These are phyloP conservation scores for Chaetothyriales sp. DNA, from an alignment of 2,329 filamentous ascomycete genomes.

Conservation along the genomic window DNA sequence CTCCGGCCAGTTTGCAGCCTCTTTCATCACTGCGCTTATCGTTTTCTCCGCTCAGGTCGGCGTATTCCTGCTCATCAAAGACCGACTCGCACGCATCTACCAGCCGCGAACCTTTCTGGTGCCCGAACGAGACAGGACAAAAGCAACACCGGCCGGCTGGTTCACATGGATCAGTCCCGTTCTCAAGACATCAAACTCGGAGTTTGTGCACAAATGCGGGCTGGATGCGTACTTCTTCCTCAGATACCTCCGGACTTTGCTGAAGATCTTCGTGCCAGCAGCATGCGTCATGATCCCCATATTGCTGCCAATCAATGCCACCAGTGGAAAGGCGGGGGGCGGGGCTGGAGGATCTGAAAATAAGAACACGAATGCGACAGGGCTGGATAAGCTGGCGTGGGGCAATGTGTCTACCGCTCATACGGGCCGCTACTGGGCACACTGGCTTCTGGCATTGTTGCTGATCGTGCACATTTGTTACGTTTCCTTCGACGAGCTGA, in stretches of 20 bases:
- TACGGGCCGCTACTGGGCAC: slow-evolving; percentile 64
- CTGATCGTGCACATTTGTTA: slow-evolving; percentile 75
- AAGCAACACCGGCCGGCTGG: slow-evolving; percentile 51
- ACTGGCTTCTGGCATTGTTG: slow-evolving; percentile 63
- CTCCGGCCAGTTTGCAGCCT: slow-evolving; percentile 45
- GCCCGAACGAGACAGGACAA: slow-evolving; percentile 67
- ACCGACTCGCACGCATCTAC: slow-evolving; percentile 70
- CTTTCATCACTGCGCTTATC: slow-evolving; percentile 47
- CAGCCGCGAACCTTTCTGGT: slow-evolving; percentile 78
- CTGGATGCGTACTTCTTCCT: slow-evolving; percentile 97
- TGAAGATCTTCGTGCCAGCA: slow-evolving; percentile 84
- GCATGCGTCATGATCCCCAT: slow-evolving; percentile 67
- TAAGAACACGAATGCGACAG: slow-evolving; percentile 40
- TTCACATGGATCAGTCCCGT: slow-evolving; percentile 41
- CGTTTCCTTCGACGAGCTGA: slow-evolving; percentile 73
- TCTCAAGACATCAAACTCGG: slow-evolving; percentile 59
- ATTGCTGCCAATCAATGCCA: slow-evolving; percentile 69
- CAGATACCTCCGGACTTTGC: slow-evolving; percentile 69
- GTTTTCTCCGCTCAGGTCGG: slow-evolving; percentile 51
- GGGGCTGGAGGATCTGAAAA: slow-evolving; percentile 22
- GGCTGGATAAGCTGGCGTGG: slow-evolving; percentile 74
- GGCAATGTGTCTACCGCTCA: slow-evolving; percentile 62
- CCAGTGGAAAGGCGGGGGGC: slow-evolving; percentile 51
- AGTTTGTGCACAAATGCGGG: slow-evolving; percentile 89
- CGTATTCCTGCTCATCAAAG: slow-evolving; percentile 62